These are phyloP conservation scores for Neoascochyta sp. DNA, from an alignment of 2,329 filamentous ascomycete genomes.

Conservation along the genomic window DNA sequence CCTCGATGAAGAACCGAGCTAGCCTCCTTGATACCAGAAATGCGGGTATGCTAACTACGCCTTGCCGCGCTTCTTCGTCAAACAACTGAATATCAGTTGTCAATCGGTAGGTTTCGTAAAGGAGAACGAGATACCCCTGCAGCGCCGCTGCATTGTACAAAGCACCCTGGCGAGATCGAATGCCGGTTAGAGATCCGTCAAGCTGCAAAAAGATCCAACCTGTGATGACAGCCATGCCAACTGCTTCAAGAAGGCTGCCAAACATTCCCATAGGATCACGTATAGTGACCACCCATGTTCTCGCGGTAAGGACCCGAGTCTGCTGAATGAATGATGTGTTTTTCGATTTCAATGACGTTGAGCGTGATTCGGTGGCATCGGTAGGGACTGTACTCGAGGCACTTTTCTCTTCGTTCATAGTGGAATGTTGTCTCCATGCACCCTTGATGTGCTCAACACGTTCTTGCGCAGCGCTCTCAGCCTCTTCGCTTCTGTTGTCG, in stretches of 20 bases:
- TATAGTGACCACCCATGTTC: conserved; percentile 68
- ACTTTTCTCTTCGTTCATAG: conserved; percentile 12
- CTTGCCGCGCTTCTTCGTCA: conserved; percentile 70
- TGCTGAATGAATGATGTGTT: conserved; percentile 61
- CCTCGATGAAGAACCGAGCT: conserved; percentile 66
- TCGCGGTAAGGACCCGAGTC: conserved; percentile 61
- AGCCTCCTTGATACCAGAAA: conserved; percentile 68
- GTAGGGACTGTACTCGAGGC: conserved; percentile 1
- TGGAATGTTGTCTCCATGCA: conserved; percentile 51
- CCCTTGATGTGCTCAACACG: conserved; percentile 60
- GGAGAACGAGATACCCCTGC: conserved; percentile 71
- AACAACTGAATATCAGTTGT: conserved; percentile 72
- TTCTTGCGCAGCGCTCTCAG: conserved; percentile 57
- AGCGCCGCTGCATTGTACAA: conserved; percentile 68
- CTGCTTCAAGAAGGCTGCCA: conserved; percentile 65
- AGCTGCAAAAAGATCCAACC: conserved; percentile 71
- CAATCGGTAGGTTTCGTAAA: conserved; percentile 73
- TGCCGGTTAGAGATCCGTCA: conserved; percentile 63
- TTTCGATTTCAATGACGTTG: conserved; percentile 25
- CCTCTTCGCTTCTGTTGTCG: conserved; percentile 65
- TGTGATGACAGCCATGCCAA: conserved; percentile 66
- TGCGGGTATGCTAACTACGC: conserved; percentile 65
- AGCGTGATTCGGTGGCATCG: conserved; percentile 1
- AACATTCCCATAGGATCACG: conserved; percentile 74
- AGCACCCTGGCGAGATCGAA: conserved; percentile 68